These are phyloP conservation scores for Amyloporia xantha DNA, from an alignment of 768 basidiomycete species.

Conservation along the genomic window DNA sequence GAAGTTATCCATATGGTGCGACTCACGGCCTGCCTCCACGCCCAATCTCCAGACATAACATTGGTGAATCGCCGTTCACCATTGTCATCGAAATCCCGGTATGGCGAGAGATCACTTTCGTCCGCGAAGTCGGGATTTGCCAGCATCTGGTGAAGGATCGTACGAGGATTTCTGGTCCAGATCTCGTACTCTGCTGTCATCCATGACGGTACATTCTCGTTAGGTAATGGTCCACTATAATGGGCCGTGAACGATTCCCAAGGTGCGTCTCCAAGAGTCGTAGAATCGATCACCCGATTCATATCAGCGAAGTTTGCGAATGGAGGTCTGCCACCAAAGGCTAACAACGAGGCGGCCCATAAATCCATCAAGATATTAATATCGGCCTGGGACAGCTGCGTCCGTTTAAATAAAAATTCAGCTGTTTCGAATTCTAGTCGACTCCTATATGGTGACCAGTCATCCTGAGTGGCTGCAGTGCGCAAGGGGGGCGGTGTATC, in stretches of 20 bases:
- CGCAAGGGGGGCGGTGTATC: background rate
- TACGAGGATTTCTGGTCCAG: slow-evolving; percentile 15
- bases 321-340: slow-evolving; percentile 9
- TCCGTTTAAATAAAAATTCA: slow-evolving; percentile 17
- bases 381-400: slow-evolving; percentile 17
- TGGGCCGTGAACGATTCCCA: slow-evolving; percentile 30
- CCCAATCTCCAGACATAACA: slow-evolving; percentile 26
- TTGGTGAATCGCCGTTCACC: slow-evolving; percentile 7
- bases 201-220: slow-evolving; percentile 18
- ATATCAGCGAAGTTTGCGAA: slow-evolving; percentile 27
- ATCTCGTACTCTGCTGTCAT: slow-evolving; percentile 22
- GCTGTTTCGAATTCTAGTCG: slow-evolving; percentile 19
- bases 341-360: slow-evolving; percentile 11
- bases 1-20: no score
- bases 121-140: slow-evolving; percentile 18
- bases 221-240: slow-evolving; percentile 16
- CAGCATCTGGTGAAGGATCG: slow-evolving; percentile 14
- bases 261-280: slow-evolving; percentile 27
- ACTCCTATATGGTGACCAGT: slow-evolving; percentile 17
- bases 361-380: slow-evolving; percentile 10
- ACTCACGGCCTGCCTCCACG: slow-evolving; percentile 25
- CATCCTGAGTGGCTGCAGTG: background rate
- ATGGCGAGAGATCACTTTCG: slow-evolving; percentile 16
- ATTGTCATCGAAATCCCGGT: slow-evolving; percentile 9
- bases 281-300: slow-evolving; percentile 29